A percentile compares a stretch with the other conserved stretches of the same genome.
phyloP scores from a whole-genome alignment of 2,329 filamentous ascomycete genomes.

The Fusarium begoniae region DNA sequence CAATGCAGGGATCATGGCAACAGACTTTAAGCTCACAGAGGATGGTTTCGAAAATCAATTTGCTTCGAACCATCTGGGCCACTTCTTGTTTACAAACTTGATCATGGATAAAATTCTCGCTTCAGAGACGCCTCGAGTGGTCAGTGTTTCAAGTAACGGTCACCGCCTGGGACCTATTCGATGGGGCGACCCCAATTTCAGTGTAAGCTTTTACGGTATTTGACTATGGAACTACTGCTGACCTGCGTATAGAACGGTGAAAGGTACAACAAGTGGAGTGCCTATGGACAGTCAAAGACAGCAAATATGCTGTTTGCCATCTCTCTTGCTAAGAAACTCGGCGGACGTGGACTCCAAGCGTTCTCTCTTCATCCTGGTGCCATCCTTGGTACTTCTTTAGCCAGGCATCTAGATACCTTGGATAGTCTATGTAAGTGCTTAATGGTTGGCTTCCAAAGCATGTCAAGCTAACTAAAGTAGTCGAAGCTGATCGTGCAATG shows the following conservation, averaged over 20 bases:
- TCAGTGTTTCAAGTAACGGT: conserved; percentile 7
- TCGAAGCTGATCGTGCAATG: background rate
- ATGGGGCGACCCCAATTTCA: conserved; percentile 9
- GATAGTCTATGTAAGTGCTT: background rate
- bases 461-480: background rate
- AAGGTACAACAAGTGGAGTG: conserved; percentile 7
- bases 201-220: background rate
- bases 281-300: conserved; percentile 20
- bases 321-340: conserved; percentile 27
- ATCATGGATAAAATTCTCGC: background rate
- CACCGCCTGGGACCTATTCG: conserved; percentile 5
- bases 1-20: conserved; percentile 9
- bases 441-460: accelerated
- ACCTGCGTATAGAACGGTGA: background rate
- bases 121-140: conserved; percentile 1
- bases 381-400: background rate
- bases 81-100: conserved; percentile 15
- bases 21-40: conserved; percentile 3
- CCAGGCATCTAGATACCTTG: background rate
- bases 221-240: accelerated
- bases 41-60: conserved; percentile 10
- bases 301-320: conserved; percentile 22
- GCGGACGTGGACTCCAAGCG: background rate
- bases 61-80: conserved; percentile 9
- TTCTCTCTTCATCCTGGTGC: conserved; percentile 22